These are phyloP conservation scores for Ustilago shanxiensis DNA, from an alignment of 1,284 basidiomycete genomes.

Conservation along the genomic window DNA sequence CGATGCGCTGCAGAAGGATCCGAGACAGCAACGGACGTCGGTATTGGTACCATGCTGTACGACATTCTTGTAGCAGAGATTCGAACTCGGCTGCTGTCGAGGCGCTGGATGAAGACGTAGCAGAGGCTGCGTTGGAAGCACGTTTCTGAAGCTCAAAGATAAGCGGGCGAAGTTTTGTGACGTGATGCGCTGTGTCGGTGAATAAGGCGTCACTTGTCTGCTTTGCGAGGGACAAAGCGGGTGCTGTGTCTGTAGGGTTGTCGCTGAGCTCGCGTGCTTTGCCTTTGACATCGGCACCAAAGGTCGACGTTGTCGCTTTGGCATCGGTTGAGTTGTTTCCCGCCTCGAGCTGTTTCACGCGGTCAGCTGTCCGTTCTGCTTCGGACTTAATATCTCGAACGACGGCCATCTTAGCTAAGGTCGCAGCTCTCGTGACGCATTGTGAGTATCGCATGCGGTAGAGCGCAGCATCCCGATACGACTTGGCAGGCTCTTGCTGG, in stretches of 20 bases:
- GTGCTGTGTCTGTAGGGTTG: neutral
- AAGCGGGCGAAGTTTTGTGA: slow-evolving; percentile 46
- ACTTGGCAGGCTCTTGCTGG: slow-evolving; percentile 38
- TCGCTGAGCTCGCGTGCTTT: slow-evolving; percentile 25
- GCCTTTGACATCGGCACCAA: slow-evolving; percentile 17
- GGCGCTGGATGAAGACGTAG: slow-evolving; percentile 10
- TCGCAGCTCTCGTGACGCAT: slow-evolving; percentile 57
- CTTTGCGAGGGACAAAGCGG: neutral
- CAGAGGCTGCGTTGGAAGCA: slow-evolving; percentile 8
- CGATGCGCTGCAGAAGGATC: slow-evolving; percentile 31
- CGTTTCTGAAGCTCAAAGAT: slow-evolving; percentile 50
- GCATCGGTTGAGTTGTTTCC: neutral
- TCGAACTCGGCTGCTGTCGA: slow-evolving; percentile 53
- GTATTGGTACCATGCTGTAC: slow-evolving; percentile 49
- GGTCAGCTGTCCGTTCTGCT: slow-evolving; percentile 14
- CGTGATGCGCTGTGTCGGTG: slow-evolving; percentile 14
- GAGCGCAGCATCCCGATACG: slow-evolving; percentile 59
- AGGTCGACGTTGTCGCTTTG: neutral
- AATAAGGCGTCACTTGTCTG: slow-evolving; percentile 14
- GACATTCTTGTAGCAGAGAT: slow-evolving; percentile 54
- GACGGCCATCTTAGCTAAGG: slow-evolving; percentile 55
- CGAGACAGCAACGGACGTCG: slow-evolving; percentile 43
- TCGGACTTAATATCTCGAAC: slow-evolving; percentile 29
- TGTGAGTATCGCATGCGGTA: slow-evolving; percentile 66
- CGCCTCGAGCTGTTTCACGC: slow-evolving; percentile 38